These are phyloP conservation scores for Mytilinidion resinicola DNA, from an alignment of 495 filamentous ascomycete species.

Conservation along the genomic window DNA sequence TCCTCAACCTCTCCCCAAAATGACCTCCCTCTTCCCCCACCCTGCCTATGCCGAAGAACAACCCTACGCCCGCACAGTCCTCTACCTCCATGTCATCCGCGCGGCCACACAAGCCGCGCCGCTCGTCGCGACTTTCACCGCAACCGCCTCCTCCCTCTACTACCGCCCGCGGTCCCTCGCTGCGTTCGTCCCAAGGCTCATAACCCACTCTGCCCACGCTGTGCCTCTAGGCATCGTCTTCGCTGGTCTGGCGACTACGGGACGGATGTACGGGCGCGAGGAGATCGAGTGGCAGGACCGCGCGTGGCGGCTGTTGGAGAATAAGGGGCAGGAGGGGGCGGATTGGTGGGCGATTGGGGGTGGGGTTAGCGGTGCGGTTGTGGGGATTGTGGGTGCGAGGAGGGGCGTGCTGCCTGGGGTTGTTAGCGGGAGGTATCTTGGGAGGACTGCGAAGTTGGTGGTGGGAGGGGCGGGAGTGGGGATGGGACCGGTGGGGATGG, in stretches of 20 bases:
- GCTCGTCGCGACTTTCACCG: conserved; percentile 24
- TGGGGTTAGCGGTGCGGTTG: conserved; percentile 31
- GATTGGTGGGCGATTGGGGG: conserved; percentile 48
- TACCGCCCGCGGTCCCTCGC: conserved; percentile 20
- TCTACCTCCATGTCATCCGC: conserved; percentile 55
- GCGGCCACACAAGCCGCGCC: conserved; percentile 29
- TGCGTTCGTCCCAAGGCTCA: conserved; percentile 3
- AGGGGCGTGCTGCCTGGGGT: conserved; percentile 12
- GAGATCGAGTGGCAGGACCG: conserved; percentile 60
- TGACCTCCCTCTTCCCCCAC: conserved; percentile 42
- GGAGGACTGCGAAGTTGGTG: conserved; percentile 28
- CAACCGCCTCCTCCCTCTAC: conserved; percentile 44
- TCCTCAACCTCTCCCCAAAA: neutral
- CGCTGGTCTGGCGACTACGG: conserved; percentile 18
- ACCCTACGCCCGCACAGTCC: conserved; percentile 44
- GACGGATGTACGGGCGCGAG: conserved; percentile 48
- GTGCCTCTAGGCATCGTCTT: conserved; percentile 35
- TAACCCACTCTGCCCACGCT: conserved; percentile 28
- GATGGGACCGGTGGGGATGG: conserved; percentile 34
- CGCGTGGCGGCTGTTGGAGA: conserved; percentile 52
- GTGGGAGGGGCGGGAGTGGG: conserved; percentile 41
- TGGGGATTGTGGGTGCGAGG: conserved; percentile 26
- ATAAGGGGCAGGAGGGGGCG: conserved; percentile 45
- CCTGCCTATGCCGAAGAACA: conserved; percentile 57
- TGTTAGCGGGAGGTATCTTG: conserved; percentile 9